Evolutionary conservation across 1,139 yeast species (phyloP), one percentile per base, ranked within the genome.

Genomic region (Groenewaldozyma sp.): DNA sequence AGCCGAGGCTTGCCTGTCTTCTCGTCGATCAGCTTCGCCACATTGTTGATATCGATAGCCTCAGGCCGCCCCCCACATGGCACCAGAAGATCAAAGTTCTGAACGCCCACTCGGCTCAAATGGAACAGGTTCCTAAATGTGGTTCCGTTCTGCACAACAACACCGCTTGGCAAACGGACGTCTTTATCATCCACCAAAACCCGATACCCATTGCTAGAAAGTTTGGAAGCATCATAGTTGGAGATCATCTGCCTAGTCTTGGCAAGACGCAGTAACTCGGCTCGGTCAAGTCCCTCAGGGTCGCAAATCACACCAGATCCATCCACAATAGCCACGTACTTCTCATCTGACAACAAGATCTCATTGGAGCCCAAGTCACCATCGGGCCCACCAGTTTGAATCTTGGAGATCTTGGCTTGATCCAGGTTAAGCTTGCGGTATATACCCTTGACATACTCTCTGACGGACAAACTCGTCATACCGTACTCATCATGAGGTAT

Each of bases 21-120:
- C 54, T 75, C 76, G 59, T 83, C 86, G 52, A 91, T 76, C 52
- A 87, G 76, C 40, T 68, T 68, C 48, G 71, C 67, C 45, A 88
- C 94, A 55, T 83, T 91, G 60, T 79, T 80, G 48, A 91, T 78
- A 62, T 88, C 94, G 62, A 91, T 81, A 14, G 97, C 94, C 52
- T 83, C 91, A 46, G 98, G 98, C 65, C 98, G 82, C 53, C 98
- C 98, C 64, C 98, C 98, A 65, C 98, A 91, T 44, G 98, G 98
- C 36, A 88, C 97, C 65, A 91, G 87, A 51, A 88, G 71, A 49
- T 79, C 77, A 51, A 78, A 74, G 46, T 81, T 66, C 4, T 13
- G 9, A 27, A 39, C 31, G 3, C 35, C 39, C 19, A 16, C 33
- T 5, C n/a, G 14, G 52, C 77, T 74, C 54, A 86, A 70, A 61